Percentiles rank a stretch among this genome's conserved stretches.
Conservation (phyloP, 1,139 yeast genomes). For the Debaryomyces singareniensis region DNA sequence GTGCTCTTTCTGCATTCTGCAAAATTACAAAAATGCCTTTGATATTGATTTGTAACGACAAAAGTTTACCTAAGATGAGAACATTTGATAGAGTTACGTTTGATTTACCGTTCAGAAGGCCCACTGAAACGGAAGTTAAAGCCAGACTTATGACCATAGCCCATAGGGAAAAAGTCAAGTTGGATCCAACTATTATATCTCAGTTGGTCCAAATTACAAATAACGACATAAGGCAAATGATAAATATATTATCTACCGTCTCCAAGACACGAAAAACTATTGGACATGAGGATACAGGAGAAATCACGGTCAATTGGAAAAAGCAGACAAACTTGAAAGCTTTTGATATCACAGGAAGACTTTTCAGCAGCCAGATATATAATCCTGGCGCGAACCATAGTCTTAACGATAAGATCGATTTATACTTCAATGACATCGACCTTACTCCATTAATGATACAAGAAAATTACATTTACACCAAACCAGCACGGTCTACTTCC, state of each 20-base stretch:
- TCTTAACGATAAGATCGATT: slow-evolving; percentile 77
- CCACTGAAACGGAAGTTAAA: slow-evolving; percentile 73
- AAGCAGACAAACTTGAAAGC: slow-evolving; percentile 90
- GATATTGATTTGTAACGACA: slow-evolving; percentile 90
- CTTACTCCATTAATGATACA: slow-evolving; percentile 94
- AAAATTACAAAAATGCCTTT: slow-evolving; percentile 82
- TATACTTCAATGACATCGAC: slow-evolving; percentile 92
- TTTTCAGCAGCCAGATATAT: slow-evolving; percentile 60
- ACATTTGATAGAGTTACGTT: slow-evolving; percentile 85
- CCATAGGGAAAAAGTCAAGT: slow-evolving; percentile 68
- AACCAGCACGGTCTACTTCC: slow-evolving; percentile 41
- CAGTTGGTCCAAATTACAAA: slow-evolving; percentile 81
- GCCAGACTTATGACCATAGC: slow-evolving; percentile 91
- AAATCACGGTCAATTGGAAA: slow-evolving; percentile 69
- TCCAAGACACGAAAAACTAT: slow-evolving; percentile 63
- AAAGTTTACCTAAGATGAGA: slow-evolving; percentile 89
- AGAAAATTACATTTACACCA: slow-evolving; percentile 75
- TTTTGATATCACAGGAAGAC: slow-evolving; percentile 77
- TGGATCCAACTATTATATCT: slow-evolving; percentile 77
- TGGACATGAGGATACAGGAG: slow-evolving; percentile 43
- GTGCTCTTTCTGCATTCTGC: slow-evolving; percentile 86
- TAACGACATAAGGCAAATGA: slow-evolving; percentile 91
- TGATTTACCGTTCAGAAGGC: slow-evolving; percentile 84
- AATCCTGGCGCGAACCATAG: slow-evolving; percentile 46
- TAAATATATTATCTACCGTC: slow-evolving; percentile 80